These are phyloP conservation scores for Blepharisma japonicum DNA, from an alignment of 73 alveolate genomes.

Conservation along the genomic window DNA sequence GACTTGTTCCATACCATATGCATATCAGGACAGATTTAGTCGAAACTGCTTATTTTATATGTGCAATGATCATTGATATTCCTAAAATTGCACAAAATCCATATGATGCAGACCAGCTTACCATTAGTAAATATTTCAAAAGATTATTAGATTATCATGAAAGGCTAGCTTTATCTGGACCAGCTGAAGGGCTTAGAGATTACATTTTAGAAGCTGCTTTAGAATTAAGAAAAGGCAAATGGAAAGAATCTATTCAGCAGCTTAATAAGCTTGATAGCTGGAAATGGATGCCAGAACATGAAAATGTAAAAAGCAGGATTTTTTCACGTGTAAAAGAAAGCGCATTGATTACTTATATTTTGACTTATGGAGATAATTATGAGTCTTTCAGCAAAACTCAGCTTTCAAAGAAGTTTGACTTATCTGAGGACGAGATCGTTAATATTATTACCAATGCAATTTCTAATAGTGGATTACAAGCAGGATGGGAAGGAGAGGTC, in stretches of 20 bases:
- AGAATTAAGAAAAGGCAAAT: constrained; percentile 43
- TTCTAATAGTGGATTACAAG: no score
- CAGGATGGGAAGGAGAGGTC: no score
- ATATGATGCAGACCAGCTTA: constrained; percentile 35
- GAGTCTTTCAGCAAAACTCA: constrained; percentile 5
- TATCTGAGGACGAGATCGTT: background rate
- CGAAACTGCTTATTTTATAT: constrained; percentile 52
- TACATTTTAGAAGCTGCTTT: constrained; percentile 55
- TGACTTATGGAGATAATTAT: constrained; percentile 19
- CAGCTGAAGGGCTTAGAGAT: constrained; percentile 59
- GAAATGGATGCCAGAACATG: background rate
- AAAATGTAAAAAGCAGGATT: background rate
- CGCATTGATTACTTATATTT: constrained; percentile 11
- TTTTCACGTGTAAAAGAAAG: background rate
- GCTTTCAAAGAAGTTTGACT: constrained; percentile 6
- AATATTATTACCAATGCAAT: background rate
- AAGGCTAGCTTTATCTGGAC: constrained; percentile 42
- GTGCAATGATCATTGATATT: constrained; percentile 62
- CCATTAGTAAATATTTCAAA: constrained; percentile 50
- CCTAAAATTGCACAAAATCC: constrained; percentile 43
- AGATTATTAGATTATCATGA: constrained; percentile 56
- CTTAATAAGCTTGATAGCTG: background rate
- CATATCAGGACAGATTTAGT: constrained; percentile 56
- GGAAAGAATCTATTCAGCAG: constrained; percentile 50
- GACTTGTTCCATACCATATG: constrained; percentile 61